phyloP scores from a whole-genome alignment of 805 yeast genomes.

The Candida montana region DNA sequence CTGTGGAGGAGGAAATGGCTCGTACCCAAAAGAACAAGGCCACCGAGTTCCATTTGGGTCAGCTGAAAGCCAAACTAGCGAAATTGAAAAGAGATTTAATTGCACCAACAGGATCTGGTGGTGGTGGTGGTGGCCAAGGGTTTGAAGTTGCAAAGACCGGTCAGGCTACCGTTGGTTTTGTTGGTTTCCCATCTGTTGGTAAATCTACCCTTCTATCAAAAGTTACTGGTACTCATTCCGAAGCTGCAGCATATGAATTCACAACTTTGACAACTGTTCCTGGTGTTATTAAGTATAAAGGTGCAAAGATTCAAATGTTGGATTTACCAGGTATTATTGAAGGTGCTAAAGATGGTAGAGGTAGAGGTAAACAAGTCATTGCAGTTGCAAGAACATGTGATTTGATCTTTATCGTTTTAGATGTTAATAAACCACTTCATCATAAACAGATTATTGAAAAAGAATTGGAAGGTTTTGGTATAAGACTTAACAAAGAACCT shows the following conservation, averaged over 20 bases:
- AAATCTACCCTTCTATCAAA: conserved; percentile 80
- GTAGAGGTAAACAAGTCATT: conserved; percentile 93
- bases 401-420: conserved; percentile 85
- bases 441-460: conserved; percentile 92
- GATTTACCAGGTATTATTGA: conserved; percentile 89
- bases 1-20: conserved; percentile 79
- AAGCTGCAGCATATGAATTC: conserved; percentile 97
- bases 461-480: conserved; percentile 97
- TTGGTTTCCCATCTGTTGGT: conserved; percentile 94
- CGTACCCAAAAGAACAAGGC: conserved; percentile 96
- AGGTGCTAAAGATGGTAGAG: conserved; percentile 89
- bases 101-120: conserved; percentile 66
- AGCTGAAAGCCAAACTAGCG: conserved; percentile 93
- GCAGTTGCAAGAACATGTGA: conserved; percentile 99
- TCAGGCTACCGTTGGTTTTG: conserved; percentile 95
- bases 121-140: conserved; percentile 91
- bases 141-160: conserved; percentile 99
- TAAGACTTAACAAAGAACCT: conserved; percentile 83
- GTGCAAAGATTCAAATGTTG: conserved; percentile 95
- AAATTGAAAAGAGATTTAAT: conserved; percentile 89
- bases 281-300: conserved; percentile 91
- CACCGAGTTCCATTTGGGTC: conserved; percentile 96
- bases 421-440: conserved; percentile 91
- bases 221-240: conserved; percentile 93
- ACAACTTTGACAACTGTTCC: conserved; percentile 97